phyloP scores from a whole-genome alignment of 2,329 filamentous ascomycete species.

The Trichoderma simmonsii region DNA sequence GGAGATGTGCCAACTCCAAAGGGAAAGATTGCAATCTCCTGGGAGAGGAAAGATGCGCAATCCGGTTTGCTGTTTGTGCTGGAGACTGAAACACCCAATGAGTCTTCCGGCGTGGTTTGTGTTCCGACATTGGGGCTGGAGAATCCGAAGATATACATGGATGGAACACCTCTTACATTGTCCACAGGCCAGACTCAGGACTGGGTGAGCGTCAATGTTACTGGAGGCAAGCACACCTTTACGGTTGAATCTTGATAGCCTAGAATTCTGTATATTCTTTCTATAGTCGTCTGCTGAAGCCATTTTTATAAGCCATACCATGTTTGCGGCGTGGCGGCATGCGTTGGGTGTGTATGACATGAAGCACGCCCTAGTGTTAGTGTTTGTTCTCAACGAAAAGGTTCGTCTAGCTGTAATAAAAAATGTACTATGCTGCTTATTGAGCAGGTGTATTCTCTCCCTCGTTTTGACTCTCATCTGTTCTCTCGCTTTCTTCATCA shows the following conservation, averaged over 20 bases:
- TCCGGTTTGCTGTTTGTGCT: neutral
- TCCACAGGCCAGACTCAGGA: neutral
- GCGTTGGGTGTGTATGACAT: too few species aligned
- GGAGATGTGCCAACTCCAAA: conserved; percentile 43
- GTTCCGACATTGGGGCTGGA: neutral
- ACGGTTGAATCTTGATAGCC: neutral
- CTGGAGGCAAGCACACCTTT: conserved; percentile 2
- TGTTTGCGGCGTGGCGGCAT: neutral
- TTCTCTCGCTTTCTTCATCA: conserved; percentile 25
- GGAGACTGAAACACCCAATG: neutral
- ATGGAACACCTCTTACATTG: neutral
- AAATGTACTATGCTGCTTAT: neutral
- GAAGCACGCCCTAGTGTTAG: neutral
- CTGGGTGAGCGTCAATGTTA: neutral
- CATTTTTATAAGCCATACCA: neutral
- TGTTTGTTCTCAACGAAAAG: neutral
- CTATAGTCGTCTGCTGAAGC: neutral
- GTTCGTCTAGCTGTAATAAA: neutral
- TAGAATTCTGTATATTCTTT: neutral
- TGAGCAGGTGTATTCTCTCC: neutral
- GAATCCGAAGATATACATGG: neutral
- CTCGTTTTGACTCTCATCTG: neutral
- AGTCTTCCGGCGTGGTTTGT: neutral
- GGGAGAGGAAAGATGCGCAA: neutral
- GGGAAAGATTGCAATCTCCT: conserved; percentile 20